Evolutionary conservation across 75 land plant species (phyloP), one percentile per base, ranked within the genome.

Genomic region (Pseudotsuga menziesii): DNA sequence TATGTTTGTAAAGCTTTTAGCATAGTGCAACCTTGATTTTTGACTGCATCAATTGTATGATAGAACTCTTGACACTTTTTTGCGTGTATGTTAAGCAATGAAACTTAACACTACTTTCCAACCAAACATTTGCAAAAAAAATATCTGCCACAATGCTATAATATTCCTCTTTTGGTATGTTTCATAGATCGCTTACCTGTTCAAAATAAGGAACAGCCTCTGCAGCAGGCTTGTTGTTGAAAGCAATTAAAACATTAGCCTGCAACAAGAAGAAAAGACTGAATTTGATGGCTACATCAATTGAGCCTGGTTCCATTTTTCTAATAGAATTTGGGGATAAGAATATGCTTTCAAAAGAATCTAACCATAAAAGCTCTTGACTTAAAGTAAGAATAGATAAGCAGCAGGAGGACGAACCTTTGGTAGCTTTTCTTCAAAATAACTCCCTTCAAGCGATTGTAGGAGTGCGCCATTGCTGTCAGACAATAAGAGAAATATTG

Each of bases 191-290:
- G 39, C 72, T 57, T 79, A 97, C 99, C 97, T 94, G 99, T 67
- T 92, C 99, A 87, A 97, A 97, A 81, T 91, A 92, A 52, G 99
- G 99, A 44, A 97, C 95, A 58, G 98, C 99, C 70, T 97, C 95
- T 70, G 95, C 66, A 63, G 95, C 98, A 67, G 99, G 93, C 83
- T 87, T 88, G 88, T 97, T 97, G 85, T 92, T 94, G 89, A 85
- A 97, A 13, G 99, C 86, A 61, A 97, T 85, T 41, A 97, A 85
- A 56, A 83, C 95, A 92, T 87, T 97, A 55, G 97, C 97, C 99
- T 97, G 88, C 83, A 73, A 84, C 25, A 87, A 66, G 26, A 78
- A 69, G 44, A 69, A 69, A 69, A 19, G 23, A 44, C 48, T 44
- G 48, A 44, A 44, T 0, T 44, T 69, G 8, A 39, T 36, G 44